Evolutionary conservation across 2,329 filamentous ascomycete genomes (phyloP), one percentile per base, ranked within the genome.

Genomic region (Stemphylium beticola): DNA sequence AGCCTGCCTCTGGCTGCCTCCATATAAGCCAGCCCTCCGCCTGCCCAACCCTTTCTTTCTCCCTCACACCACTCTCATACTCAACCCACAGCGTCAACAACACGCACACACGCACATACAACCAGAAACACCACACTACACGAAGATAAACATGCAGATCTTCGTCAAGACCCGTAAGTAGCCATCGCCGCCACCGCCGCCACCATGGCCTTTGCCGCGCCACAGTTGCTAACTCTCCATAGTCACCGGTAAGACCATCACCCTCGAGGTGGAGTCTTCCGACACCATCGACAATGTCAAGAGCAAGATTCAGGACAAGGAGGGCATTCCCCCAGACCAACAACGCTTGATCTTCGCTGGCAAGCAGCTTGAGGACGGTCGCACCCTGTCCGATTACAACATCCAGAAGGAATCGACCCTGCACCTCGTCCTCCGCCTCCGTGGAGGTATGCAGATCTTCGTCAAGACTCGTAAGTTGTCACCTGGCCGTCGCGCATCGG

Each of bases 251-350:
- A 87, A 87, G 81, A 87, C 85, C 69, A 87, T 87, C 78, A 87
- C 85, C 61, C 78, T 87, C 34, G 85, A 87, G 80, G 85, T 87
- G 15, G 85, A 87, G 77, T 85, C 83, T 20, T 91, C 87, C 1
- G 92, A 96, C 71, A 96, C 92, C 46, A 96, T 96, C 80, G 92
- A 96, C 83, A 96, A 96, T 63, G 93, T 96, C 43, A 97, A 97
- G 88, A 87, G 85, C 59, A 97, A 96, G 86, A 97, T 96, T 40
- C 93, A 97, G 78, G 93, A 97, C 74, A 97, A 97, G 86, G 93
- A 97, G 78, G 93, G 93, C 41, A 97, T 97, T 54, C 93, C 93
- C 39, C 93, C 93, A 6, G 93, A 97, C 76, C 93, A 98, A 79
- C 93, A 98, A 83, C 93, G 93, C 68, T 78, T 98, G 70, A 97